Evolutionary conservation across 495 filamentous ascomycete species (phyloP), one percentile per base, ranked within the genome.

Genomic region (Amorphotheca resinae): DNA sequence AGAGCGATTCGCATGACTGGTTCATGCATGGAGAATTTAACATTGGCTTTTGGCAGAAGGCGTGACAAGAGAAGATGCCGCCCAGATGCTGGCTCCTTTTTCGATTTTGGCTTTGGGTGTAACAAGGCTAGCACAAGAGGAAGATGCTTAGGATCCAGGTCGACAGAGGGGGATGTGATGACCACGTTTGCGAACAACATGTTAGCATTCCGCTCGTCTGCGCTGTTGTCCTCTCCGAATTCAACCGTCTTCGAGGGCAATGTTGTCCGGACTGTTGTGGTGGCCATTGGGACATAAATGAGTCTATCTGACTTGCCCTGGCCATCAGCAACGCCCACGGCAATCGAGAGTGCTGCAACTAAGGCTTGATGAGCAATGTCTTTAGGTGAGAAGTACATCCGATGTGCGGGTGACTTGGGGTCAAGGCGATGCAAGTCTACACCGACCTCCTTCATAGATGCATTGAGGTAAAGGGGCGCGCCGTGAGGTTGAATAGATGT

Each of bases 281-380:
- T 99, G 20, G 89, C 84, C 93, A 99, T 99, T 0, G 91, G 91
- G 22, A 99, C 77, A 59, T 96, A 96, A 12, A 93, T 66, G 41
- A 99, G 73, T 48, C 87, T 79, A 56, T 95, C 84, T 0, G 82
- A 78, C 58, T 84, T 84, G 8, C 82, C 82, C 12, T 77, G 72
- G 20, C 85, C 84, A 61, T 95, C 85, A 53, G 94, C 87, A 33
- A 99, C 67, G 45, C 86, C 91, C 43, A 95, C 70, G 1, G 88
- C 88, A 26, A 96, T 80, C 4, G 91, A 93, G 16, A 95, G 80
- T 4, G 86, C 91, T 14, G 91, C 87, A 22, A 93, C 69, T 33
- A 99, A 70, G 17, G 91, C 91, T 67, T 99, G 88, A 57, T 99
- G 91, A 15, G 91, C 91, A 49, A 95, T 75, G 53, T 95, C 93